phyloP scores from a whole-genome alignment of 2,329 filamentous ascomycete genomes.

The Aspergillus pseudoterreus region DNA sequence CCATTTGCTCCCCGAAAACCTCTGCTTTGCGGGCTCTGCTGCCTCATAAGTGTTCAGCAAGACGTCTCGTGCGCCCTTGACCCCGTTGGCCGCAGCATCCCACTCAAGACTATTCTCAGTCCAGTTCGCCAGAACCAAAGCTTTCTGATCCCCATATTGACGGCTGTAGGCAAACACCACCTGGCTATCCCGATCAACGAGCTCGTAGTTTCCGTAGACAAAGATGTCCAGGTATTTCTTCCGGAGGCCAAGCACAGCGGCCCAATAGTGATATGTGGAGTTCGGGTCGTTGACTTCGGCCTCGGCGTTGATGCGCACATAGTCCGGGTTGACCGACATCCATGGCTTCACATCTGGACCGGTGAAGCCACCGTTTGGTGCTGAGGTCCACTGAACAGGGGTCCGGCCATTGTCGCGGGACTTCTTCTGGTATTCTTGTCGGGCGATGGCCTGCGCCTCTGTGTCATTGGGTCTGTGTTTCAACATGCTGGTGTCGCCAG shows the following conservation, averaged over 20 bases:
- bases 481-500: constrained; percentile 23
- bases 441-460: constrained; percentile 26
- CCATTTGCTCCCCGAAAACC: constrained; percentile 26
- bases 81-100: constrained; percentile 26
- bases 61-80: constrained; percentile 24
- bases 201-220: constrained; percentile 63
- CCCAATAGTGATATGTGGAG: constrained; percentile 62
- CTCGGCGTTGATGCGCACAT: constrained; percentile 59
- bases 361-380: constrained; percentile 63
- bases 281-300: constrained; percentile 34
- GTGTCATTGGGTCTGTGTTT: constrained; percentile 24
- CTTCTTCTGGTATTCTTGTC: constrained; percentile 37
- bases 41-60: constrained; percentile 31
- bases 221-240: constrained; percentile 61
- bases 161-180: constrained; percentile 57
- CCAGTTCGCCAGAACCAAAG: constrained; percentile 35
- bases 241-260: constrained; percentile 55
- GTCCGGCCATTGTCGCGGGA: constrained; percentile 65
- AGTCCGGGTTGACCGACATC: constrained; percentile 68
- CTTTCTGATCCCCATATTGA: constrained; percentile 29
- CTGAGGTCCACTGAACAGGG: constrained; percentile 68
- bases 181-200: constrained; percentile 50
- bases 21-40: constrained; percentile 13
- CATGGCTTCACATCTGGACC: constrained; percentile 54
- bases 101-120: constrained; percentile 30